Percentiles rank a stretch among this genome's conserved stretches.
phyloP scores from a whole-genome alignment of 768 basidiomycete species.

The Tulasnella sp. region DNA sequence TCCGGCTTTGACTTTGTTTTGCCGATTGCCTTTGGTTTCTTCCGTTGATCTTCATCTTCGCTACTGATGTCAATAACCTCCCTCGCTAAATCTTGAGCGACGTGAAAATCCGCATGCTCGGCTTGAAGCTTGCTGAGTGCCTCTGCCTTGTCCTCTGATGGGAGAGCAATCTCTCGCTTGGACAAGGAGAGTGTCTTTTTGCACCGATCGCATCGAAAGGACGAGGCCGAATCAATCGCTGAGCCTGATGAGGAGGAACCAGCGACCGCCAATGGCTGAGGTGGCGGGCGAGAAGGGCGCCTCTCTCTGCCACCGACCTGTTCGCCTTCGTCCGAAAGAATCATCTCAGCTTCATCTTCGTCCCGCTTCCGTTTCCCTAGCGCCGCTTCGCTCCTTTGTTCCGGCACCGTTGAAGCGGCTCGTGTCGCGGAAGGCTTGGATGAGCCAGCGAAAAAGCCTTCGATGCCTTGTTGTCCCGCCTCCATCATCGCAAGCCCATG shows the following conservation, averaged over 20 bases:
- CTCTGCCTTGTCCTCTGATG: constrained; percentile 25
- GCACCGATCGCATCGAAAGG: constrained; percentile 56
- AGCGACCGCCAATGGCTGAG: background rate
- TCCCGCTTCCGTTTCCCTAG: constrained; percentile 22
- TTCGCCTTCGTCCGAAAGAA: background rate
- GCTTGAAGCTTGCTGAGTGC: constrained; percentile 27
- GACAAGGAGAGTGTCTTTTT: constrained; percentile 39
- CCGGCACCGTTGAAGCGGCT: background rate
- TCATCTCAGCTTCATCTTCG: background rate
- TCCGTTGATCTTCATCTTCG: constrained; percentile 13
- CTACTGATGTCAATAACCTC: constrained; percentile 26
- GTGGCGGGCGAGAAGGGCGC: background rate
- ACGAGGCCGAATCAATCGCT: constrained; percentile 24
- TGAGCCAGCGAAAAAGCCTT: constrained; percentile 63
- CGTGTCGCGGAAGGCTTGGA: constrained; percentile 18
- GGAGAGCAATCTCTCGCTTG: constrained; percentile 25
- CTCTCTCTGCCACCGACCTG: background rate
- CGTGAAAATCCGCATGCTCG: constrained; percentile 87
- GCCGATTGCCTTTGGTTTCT: background rate
- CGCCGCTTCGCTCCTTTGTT: background rate
- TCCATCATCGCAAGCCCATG: constrained; percentile 69
- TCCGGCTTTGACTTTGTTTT: background rate
- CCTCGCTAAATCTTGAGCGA: constrained; percentile 67
- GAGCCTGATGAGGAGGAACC: background rate
- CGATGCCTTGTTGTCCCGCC: constrained; percentile 76